Conservation (phyloP, 768 basidiomycete genomes). For the Rhodotorula diobovata region DNA sequence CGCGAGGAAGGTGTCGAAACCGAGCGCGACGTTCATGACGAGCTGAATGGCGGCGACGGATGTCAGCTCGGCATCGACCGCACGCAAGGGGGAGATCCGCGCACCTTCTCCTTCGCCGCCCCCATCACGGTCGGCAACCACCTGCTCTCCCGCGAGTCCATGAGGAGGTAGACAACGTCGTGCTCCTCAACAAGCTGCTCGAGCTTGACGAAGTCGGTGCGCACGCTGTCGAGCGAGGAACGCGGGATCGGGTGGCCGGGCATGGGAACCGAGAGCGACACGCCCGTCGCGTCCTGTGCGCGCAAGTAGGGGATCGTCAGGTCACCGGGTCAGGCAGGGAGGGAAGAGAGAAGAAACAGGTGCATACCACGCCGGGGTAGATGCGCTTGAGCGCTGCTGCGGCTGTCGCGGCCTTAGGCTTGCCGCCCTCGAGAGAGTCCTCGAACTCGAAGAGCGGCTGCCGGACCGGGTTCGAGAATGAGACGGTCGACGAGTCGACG, state of each 20-base stretch:
- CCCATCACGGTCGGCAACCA: slow-evolving; percentile 92
- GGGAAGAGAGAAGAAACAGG: slow-evolving; percentile 48
- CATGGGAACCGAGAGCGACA: slow-evolving; percentile 84
- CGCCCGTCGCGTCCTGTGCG: slow-evolving; percentile 70
- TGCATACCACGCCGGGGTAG: slow-evolving; percentile 88
- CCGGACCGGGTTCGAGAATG: slow-evolving; percentile 94
- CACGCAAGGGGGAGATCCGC: neutral
- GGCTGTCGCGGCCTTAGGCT: slow-evolving; percentile 86
- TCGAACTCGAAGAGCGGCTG: slow-evolving; percentile 95
- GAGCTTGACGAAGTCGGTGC: slow-evolving; percentile 65
- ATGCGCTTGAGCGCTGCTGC: slow-evolving; percentile 79
- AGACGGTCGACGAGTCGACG: slow-evolving; percentile 83
- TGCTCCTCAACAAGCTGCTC: slow-evolving; percentile 76
- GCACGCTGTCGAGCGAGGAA: slow-evolving; percentile 56
- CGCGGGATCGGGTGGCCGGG: slow-evolving; percentile 85
- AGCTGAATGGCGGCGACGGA: slow-evolving; percentile 53
- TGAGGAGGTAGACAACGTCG: slow-evolving; percentile 85
- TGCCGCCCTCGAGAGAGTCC: slow-evolving; percentile 87
- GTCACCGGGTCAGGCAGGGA: too few relatives aligned
- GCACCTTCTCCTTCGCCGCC: slow-evolving; percentile 75
- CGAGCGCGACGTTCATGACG: slow-evolving; percentile 87
- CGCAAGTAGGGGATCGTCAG: neutral
- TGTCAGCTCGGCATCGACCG: neutral
- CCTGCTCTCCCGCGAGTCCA: slow-evolving; percentile 96
- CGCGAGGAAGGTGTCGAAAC: slow-evolving; percentile 92